These are phyloP conservation scores for Willaertia magna DNA, from an alignment of 208 protist genomes.

Conservation along the genomic window DNA sequence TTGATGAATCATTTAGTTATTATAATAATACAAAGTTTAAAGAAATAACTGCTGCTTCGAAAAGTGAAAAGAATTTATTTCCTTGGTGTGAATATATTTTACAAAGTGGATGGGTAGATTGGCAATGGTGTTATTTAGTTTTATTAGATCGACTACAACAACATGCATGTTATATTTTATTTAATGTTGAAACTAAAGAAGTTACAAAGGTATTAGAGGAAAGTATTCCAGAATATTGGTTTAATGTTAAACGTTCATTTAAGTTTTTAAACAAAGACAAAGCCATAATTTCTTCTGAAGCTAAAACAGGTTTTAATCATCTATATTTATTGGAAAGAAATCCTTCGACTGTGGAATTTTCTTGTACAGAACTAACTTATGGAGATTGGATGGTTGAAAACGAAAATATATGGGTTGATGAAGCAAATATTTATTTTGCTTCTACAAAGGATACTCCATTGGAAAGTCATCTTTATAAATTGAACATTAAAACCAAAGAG, in stretches of 20 bases:
- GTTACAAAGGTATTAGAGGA: not conserved
- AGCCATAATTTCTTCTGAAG: not conserved
- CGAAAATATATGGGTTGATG: not conserved
- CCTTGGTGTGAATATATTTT: not conserved
- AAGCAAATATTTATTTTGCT: not conserved
- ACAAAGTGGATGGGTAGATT: not conserved
- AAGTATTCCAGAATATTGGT: not conserved
- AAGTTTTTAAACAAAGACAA: not conserved
- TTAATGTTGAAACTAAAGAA: not conserved
- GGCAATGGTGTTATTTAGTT: too few relatives aligned
- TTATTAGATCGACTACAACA: too few relatives aligned
- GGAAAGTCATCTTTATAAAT: not conserved
- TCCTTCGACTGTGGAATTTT: not conserved
- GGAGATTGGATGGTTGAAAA: not conserved
- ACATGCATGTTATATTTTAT: not conserved
- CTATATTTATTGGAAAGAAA: not conserved
- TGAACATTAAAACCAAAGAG: too few relatives aligned
- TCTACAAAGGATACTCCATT: not conserved
- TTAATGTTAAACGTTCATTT: not conserved
- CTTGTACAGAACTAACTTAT: not conserved
- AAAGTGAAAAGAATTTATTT: too few relatives aligned
- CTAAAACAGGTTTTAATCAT: not conserved
- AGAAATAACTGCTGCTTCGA: too few relatives aligned
- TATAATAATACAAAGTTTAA: too few relatives aligned
- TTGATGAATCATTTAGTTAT: too few relatives aligned